Evolutionary conservation across 306 rosid genomes (phyloP), one percentile per base, ranked within the genome.

Genomic region (Parietaria judaica): DNA sequence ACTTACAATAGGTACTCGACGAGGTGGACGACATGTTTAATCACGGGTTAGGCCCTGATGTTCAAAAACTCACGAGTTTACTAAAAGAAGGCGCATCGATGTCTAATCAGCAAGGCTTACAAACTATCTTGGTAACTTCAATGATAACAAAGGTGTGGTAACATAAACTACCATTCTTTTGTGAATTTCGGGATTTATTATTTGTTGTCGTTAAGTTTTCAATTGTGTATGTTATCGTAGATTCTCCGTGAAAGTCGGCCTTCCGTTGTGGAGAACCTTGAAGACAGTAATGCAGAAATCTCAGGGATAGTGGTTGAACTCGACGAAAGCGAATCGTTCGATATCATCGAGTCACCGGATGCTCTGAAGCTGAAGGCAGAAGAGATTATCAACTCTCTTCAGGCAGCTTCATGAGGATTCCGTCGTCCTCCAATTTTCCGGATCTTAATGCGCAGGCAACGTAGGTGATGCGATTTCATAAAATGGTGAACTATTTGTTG

Each of bases 41-140:
- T 62, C 54, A 48, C 37, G 55, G 55, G 17, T 36, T 62, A 23
- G 56, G 66, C 14, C 45, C 55, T 11, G 66, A 62, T n/a, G 16
- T 62, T 49, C 39, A 35, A 10, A 62, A 62, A 62, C 7, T 62
- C 44, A 0, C 41, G 14, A 31, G 66, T 62, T 55, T 52, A 36
- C 66, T 62, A 47, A 62, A 62, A 34, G 66, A 62, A 47, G 17
- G 36, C 2, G 44, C 14, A 15, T 62, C 66, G 48, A 36, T 34
- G 9, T 10, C 66, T 62, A 31, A 6, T 14, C 38, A 34, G 10
- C 46, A 35, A 11, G 7, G 55, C 23, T 5, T 62, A 14, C 66
- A 62, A 62, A 62, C 66, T 62, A 49, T 62, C 48, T 62, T 62
- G 66, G 54, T 48, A 6, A 46, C 55, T 62, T 47, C 66, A 46